Conservation (phyloP, 805 yeast species). For the Ascoidea rubescens region DNA sequence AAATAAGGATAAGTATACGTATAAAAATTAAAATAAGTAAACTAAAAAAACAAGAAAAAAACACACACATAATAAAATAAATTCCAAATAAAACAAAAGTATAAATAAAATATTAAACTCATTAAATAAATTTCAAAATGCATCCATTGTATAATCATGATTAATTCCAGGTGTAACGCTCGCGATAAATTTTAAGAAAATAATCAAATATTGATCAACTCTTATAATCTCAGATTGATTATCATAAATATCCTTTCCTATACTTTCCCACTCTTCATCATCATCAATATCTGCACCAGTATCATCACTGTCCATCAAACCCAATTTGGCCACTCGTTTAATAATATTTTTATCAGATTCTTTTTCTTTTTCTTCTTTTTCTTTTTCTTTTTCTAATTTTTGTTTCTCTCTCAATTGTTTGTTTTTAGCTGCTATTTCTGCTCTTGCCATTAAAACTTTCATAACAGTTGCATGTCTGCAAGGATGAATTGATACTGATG, state of each 20-base stretch:
- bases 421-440: constrained; percentile 32
- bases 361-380: constrained; percentile 8
- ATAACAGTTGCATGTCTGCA: constrained; percentile 92
- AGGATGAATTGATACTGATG: constrained; percentile 83
- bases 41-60: no score
- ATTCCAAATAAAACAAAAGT: background rate
- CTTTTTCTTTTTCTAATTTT: constrained; percentile 2
- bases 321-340: constrained; percentile 32
- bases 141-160: constrained; percentile 98
- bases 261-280: constrained; percentile 47
- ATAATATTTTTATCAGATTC: constrained; percentile 15
- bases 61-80: background rate
- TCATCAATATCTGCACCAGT: constrained; percentile 12
- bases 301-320: constrained; percentile 25
- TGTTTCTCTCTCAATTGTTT: constrained; percentile 18
- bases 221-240: constrained; percentile 37
- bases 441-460: constrained; percentile 71
- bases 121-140: constrained; percentile 28
- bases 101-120: no score
- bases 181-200: constrained; percentile 86
- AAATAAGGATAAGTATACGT: no score
- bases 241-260: constrained; percentile 19
- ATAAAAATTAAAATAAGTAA: no score
- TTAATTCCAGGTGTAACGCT: constrained; percentile 97
- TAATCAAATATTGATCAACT: constrained; percentile 82